Evolutionary conservation across 306 rosid species (phyloP), one percentile per base, ranked within the genome.

Genomic region (Cucumis hystrix): DNA sequence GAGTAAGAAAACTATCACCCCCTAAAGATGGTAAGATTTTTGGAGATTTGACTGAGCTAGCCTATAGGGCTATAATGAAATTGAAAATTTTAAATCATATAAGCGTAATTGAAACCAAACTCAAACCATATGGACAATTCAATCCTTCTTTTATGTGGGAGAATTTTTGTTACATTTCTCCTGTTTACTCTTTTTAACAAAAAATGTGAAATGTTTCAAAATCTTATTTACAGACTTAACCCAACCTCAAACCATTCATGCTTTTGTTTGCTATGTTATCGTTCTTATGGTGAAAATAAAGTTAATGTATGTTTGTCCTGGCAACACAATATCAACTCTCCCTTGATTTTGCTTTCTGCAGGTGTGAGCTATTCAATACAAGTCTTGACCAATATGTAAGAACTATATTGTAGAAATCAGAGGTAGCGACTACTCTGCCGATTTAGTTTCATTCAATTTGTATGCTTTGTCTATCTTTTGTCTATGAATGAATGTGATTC

Each of bases 311-410:
- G 60, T 71, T 23, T 71, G 23, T 70, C 40, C 76, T 8, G 2
- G 20, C 39, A 43, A 13, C 37, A 2, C 39, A 13, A 14, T 43
- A 12, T n/a, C 2, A 11, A 5, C 37, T 69, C 25, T 71, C 40
- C 35, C 39, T 56, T 74, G 30, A 20, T 54, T 74, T 43, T 13
- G 47, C 81, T 86, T 67, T 69, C 28, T 79, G 65, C 80, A 94
- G 98, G 89, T 88, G 85, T 74, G 94, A 91, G 85, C 89, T 91
- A 68, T 94, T 94, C 90, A 87, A 89, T 85, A 94, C 98, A 68
- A 82, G 89, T 16, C 91, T 94, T 78, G 96, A 91, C 87, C 97
- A 94, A 77, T 90, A 94, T 86, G 91, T 87, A 43, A 90, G 96
- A 83, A 92, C 91, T 86, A 90, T 94, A 76, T 90, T 89, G 2